Evolutionary conservation across 2,329 filamentous ascomycete genomes (phyloP).

Genomic region (Ophiobolus disseminans): DNA sequence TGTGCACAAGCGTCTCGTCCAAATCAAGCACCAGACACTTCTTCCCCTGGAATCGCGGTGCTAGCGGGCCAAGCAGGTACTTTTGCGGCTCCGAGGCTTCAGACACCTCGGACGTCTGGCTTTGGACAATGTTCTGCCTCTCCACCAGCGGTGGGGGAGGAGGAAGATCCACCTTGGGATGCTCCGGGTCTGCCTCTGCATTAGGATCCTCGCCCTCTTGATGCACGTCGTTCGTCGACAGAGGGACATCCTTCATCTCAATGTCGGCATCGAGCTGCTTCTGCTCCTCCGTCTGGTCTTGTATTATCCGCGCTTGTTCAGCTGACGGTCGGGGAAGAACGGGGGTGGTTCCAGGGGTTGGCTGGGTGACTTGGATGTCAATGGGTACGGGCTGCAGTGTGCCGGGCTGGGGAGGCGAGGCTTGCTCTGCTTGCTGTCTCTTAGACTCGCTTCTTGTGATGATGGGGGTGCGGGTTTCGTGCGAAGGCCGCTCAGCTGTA

Average conservation of each 20-base stretch:
- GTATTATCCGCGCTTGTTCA: conserved; percentile 53
- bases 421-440: conserved; percentile 39
- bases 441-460: conserved; percentile 44
- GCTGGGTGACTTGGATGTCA: conserved; percentile 53
- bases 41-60: conserved; percentile 79
- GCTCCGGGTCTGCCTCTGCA: conserved; percentile 35
- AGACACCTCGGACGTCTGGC: conserved; percentile 51
- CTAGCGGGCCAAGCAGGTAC: conserved; percentile 81
- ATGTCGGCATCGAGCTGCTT: conserved; percentile 61
- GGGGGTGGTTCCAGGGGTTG: conserved; percentile 53
- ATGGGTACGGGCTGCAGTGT: conserved; percentile 45
- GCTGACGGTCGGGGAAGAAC: conserved; percentile 44
- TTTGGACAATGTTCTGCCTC: conserved; percentile 49
- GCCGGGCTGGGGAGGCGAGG: conserved; percentile 42
- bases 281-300: conserved; percentile 59
- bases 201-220: conserved; percentile 41
- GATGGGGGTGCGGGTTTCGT: conserved; percentile 33
- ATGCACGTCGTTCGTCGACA: conserved; percentile 59
- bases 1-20: conserved; percentile 96
- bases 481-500: conserved; percentile 28
- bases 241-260: conserved; percentile 69
- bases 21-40: conserved; percentile 96
- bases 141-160: conserved; percentile 63
- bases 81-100: conserved; percentile 61
- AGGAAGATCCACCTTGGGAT: conserved; percentile 58